Base-by-base conservation (phyloP, 1,284 basidiomycete species). In the Ustilago shanxiensis region DNA sequence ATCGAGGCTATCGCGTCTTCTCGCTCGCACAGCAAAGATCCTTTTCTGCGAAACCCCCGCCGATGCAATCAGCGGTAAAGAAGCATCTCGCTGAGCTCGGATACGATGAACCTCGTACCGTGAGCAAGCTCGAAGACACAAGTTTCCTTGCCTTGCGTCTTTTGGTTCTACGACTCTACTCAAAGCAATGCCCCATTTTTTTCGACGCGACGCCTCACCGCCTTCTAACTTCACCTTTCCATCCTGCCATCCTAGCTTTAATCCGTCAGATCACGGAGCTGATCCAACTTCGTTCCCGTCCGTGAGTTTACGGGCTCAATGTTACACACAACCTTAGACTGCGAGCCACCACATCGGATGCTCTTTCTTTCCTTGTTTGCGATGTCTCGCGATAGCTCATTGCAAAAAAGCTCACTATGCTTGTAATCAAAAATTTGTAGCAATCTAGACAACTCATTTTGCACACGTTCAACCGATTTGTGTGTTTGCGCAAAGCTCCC, bases 1-100 rank as follows among this genome's bases (percentile, higher is more conserved):
- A n/a, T 1, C 20, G 45, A 16, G 22, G 13, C 35, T 11, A 5
- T 24, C 9, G 4, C 9, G 31, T n/a, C 26, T 33, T 52, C 29
- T 4, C 22, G n/a, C 50, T 52, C 31, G 29, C 29, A 20, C 4
- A 49, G 24, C 26, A 24, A 26, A 1, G 47, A 8, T 28, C 47
- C 22, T 49, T 26, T 49, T 49, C 47, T 49, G 47, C 47, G 47
- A 16, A 39, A 18, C 96, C 96, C 66, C 95, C 95, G 24, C 95
- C 95, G 9, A 98, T 98, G 97, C 86, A 89, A 89, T 60, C n/a
- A n/a, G 96, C 95, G 52, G 98, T 98, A 95, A 98, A 98, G 89
- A 95, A 93, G 89, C 91, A 96, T 86, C 90, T 99, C 28, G 91
- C 90, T 31, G 93, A 92, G 61, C 90, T 99, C 80, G 91, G 91